These are phyloP conservation scores for Pyrenophora graminea DNA, from an alignment of 2,329 filamentous ascomycete genomes.

Conservation along the genomic window DNA sequence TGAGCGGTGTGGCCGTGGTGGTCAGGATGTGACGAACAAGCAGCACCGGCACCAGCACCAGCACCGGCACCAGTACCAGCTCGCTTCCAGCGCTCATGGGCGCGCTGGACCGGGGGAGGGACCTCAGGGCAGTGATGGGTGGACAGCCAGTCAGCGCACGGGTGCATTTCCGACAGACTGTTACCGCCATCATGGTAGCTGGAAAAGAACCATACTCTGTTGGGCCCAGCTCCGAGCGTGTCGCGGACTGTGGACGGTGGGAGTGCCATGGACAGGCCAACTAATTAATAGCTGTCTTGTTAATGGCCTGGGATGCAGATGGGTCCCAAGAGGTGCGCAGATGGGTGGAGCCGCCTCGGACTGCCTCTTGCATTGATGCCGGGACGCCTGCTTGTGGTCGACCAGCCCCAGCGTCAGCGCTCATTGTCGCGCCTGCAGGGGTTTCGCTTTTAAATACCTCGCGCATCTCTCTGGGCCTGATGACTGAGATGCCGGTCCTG, in stretches of 20 bases:
- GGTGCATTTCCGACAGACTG: conserved; percentile 21
- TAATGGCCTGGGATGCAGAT: conserved; percentile 26
- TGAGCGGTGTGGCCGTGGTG: conserved; percentile 7
- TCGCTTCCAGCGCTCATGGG: conserved; percentile 4
- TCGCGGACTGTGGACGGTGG: conserved; percentile 10
- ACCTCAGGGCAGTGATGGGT: conserved; percentile 7
- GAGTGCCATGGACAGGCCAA: conserved; percentile 21
- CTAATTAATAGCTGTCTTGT: conserved; percentile 28
- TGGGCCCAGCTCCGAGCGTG: conserved; percentile 23
- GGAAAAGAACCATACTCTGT: conserved; percentile 20
- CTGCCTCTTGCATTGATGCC: conserved; percentile 18
- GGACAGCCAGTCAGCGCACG: conserved; percentile 12
- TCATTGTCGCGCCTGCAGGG: conserved; percentile 24
- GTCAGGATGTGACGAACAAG: neutral
- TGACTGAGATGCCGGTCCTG: conserved; percentile 27
- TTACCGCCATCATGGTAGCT: conserved; percentile 26
- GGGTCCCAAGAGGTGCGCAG: conserved; percentile 25
- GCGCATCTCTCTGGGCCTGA: conserved; percentile 28
- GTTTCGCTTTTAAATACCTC: conserved; percentile 34
- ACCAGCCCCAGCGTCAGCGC: conserved; percentile 25
- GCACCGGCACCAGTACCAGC: neutral
- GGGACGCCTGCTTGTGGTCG: conserved; percentile 18
- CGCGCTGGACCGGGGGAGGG: conserved; percentile 4
- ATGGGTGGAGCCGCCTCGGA: conserved; percentile 27
- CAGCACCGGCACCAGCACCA: neutral